Percentiles rank a stretch among this genome's conserved stretches.
Conservation (phyloP, 148 eudicot species). For the Rhododendron molle region DNA sequence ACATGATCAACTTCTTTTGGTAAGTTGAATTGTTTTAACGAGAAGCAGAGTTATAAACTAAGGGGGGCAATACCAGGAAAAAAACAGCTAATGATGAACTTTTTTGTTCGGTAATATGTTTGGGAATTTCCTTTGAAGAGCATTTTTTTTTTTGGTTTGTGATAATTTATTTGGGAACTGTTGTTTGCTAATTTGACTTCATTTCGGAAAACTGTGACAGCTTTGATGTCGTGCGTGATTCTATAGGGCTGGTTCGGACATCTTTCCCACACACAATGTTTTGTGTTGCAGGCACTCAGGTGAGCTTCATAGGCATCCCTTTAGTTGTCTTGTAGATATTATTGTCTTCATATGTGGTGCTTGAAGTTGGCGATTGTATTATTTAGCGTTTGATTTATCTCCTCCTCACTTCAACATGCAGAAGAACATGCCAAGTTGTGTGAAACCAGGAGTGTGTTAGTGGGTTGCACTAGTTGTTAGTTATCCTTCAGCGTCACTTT, state of each 20-base stretch:
- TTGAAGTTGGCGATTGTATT: neutral
- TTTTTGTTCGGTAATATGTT: neutral
- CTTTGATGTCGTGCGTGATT: constrained; percentile 79
- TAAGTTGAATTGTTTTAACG: neutral
- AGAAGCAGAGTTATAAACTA: neutral
- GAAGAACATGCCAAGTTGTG: neutral
- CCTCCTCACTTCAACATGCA: neutral
- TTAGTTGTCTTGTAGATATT: neutral
- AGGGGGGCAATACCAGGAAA: neutral
- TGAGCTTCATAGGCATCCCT: constrained; percentile 18
- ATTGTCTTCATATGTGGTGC: neutral
- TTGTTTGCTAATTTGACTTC: neutral
- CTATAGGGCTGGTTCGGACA: constrained; percentile 75
- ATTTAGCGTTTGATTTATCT: neutral
- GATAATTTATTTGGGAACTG: neutral
- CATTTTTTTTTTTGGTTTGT: neutral
- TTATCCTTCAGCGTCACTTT: neutral
- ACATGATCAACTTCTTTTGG: neutral
- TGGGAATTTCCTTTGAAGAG: neutral
- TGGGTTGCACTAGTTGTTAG: neutral
- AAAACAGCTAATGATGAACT: neutral
- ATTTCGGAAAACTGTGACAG: constrained; percentile 34
- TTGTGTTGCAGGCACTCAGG: constrained; percentile 90
- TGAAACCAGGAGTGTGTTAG: neutral
- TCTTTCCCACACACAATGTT: constrained; percentile 88